Evolutionary conservation across 1,139 yeast genomes (phyloP), one percentile per base, ranked within the genome.

Genomic region (Debaryomyces fabryi): DNA sequence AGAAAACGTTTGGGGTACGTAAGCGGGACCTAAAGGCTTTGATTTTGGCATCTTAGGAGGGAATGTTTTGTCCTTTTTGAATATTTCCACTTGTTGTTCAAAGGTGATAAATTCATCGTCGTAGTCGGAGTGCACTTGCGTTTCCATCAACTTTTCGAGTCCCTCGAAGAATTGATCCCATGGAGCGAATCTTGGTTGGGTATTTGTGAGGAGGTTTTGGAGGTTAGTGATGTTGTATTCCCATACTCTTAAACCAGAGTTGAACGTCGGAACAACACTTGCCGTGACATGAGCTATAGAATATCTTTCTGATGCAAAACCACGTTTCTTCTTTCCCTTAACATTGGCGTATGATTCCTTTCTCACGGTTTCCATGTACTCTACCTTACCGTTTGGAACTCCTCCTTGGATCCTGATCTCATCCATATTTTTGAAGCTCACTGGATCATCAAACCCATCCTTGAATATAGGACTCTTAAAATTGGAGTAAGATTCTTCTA

Each of bases 221-320:
- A 85, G 59, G 1, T 75, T 85, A 0, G 89, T 79, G 42, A 80
- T 79, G 60, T 89, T 88, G 62, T 89, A 89, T 62, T 89, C 96
- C 93, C 95, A 89, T 1, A 89, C 85, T 52, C 96, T 72, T 49
- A 89, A 63, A 1, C 92, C 89, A 3, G 96, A 92, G 56, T 87
- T 87, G 67, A 85, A 89, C 0, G 96, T 89, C 2, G 96, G 96
- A 5, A 89, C 81, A n/a, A 89, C 82, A 51, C 92, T 85, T 0
- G 92, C 84, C 2, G 84, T 76, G 18, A 89, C 83, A 59, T 84
- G 87, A 0, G 86, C 85, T 48, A 89, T 72, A 1, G 89, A 74
- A 59, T 87, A 88, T 42, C 92, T 70, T 55, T 85, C 87, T 24
- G 76, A 73, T 42, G 64, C 49, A 1, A 58, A 55, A 12, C 88